Conservation (phyloP, 2,329 filamentous ascomycete species). For the Trichoderma brevicompactum region DNA sequence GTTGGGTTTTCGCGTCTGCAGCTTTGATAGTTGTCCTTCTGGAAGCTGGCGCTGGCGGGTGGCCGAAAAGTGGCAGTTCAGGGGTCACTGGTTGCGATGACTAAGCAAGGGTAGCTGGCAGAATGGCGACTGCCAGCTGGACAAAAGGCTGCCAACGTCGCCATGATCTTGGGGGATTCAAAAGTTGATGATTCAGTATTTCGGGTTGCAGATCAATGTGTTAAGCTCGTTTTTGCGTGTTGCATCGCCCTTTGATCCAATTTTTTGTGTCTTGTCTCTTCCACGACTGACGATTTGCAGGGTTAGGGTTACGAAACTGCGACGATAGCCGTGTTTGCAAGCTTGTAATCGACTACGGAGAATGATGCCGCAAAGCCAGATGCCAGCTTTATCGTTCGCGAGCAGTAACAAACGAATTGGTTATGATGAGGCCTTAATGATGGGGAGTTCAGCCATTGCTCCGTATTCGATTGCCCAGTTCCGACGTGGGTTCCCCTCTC, state of each 20-base stretch:
- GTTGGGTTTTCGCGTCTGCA: constrained; percentile 32
- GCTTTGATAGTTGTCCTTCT: constrained; percentile 29
- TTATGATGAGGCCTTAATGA: no score
- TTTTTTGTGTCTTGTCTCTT: neutral
- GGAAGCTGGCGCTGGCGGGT: constrained; percentile 3
- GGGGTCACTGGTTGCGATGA: constrained; percentile 19
- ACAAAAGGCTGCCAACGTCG: neutral
- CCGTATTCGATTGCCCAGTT: neutral
- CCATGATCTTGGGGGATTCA: neutral
- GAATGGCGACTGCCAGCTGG: neutral
- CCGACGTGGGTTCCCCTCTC: neutral
- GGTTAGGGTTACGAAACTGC: constrained; percentile 11
- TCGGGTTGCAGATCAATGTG: no score
- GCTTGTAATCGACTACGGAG: neutral
- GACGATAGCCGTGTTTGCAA: neutral
- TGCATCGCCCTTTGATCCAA: no score
- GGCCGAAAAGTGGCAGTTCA: constrained; percentile 22
- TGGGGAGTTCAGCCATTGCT: no score
- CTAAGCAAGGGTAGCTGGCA: constrained; percentile 14
- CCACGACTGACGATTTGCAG: constrained; percentile 4
- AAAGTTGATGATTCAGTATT: neutral
- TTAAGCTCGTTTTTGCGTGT: no score
- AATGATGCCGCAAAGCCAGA: neutral
- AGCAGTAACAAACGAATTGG: neutral
- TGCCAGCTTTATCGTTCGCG: neutral